Conservation (phyloP, 306 rosid species). For the Cucurbita moschata region DNA sequence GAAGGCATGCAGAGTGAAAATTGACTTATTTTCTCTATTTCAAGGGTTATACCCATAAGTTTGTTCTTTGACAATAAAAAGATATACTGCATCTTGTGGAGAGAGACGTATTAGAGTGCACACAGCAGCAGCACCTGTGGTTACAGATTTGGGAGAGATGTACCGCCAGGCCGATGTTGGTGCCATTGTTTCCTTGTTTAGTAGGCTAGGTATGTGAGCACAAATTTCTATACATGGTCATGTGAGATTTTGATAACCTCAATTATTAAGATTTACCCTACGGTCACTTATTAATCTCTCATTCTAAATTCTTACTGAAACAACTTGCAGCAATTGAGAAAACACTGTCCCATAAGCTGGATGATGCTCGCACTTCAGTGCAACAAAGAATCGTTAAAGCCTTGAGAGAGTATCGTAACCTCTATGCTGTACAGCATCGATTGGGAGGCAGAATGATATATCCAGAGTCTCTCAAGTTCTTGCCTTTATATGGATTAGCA, state of each 20-base stretch:
- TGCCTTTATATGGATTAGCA: conserved; percentile 77
- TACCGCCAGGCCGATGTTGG: conserved; percentile 90
- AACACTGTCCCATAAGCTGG: conserved; percentile 72
- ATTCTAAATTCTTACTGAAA: conserved; percentile 12
- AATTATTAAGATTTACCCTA: neutral
- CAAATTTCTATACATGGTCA: conserved; percentile 2
- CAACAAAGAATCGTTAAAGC: conserved; percentile 77
- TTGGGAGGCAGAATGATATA: conserved; percentile 81
- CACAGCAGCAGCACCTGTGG: conserved; percentile 87
- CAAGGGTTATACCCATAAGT: neutral
- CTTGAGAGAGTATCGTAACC: conserved; percentile 77
- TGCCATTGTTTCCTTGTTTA: conserved; percentile 62
- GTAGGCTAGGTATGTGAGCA: conserved; percentile 59
- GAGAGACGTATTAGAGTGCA: conserved; percentile 96
- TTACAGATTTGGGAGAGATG: conserved; percentile 74
- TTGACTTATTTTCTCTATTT: neutral
- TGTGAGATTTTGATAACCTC: neutral
- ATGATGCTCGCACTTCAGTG: conserved; percentile 70
- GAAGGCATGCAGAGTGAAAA: neutral
- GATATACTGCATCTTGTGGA: conserved; percentile 97
- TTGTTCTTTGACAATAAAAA: conserved; percentile 44
- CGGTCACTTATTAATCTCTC: neutral
- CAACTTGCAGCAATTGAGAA: conserved; percentile 77
- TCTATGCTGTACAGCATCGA: conserved; percentile 89
- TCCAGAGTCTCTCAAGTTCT: conserved; percentile 75